A percentile compares a stretch with the other conserved stretches of the same genome.
Evolutionary conservation across 2,329 filamentous ascomycete genomes (phyloP).

Genomic region (Ramularia collo-cygni): DNA sequence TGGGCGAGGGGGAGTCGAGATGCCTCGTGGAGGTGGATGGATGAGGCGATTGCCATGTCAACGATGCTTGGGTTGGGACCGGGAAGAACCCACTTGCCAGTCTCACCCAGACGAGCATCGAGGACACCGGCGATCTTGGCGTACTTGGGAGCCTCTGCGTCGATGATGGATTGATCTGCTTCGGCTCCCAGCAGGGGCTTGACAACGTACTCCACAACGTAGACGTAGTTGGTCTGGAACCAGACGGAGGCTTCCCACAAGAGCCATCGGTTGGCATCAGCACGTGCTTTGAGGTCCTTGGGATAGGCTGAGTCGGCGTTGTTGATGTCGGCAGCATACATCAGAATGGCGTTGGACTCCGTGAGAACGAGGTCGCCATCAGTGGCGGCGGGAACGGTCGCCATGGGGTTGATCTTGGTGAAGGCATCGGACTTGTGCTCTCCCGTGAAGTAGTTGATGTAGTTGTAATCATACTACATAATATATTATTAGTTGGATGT

Average conservation of each 20-base stretch:
- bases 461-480: slow-evolving; percentile 32
- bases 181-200: slow-evolving; percentile 34
- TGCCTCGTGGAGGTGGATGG: slow-evolving; percentile 35
- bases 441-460: slow-evolving; percentile 35
- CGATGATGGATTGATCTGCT: slow-evolving; percentile 32
- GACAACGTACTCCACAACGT: slow-evolving; percentile 36
- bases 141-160: slow-evolving; percentile 30
- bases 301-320: slow-evolving; percentile 31
- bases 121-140: slow-evolving; percentile 34
- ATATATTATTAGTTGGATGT: no score
- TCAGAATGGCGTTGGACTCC: slow-evolving; percentile 38
- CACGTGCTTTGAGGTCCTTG: slow-evolving; percentile 34
- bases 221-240: slow-evolving; percentile 37
- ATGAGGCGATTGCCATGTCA: slow-evolving; percentile 36
- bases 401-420: slow-evolving; percentile 33
- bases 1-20: slow-evolving; percentile 33
- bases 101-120: slow-evolving; percentile 32
- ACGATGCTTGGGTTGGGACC: slow-evolving; percentile 36
- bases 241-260: slow-evolving; percentile 38
- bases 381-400: slow-evolving; percentile 35
- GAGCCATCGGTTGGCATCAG: slow-evolving; percentile 36
- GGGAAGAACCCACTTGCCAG: slow-evolving; percentile 30
- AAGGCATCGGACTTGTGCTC: slow-evolving; percentile 33
- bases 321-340: slow-evolving; percentile 34
- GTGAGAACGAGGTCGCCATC: slow-evolving; percentile 36